Percentiles rank a stretch among this genome's conserved stretches.
Conservation (phyloP, 345 rosid genomes). For the Populus deltoides region DNA sequence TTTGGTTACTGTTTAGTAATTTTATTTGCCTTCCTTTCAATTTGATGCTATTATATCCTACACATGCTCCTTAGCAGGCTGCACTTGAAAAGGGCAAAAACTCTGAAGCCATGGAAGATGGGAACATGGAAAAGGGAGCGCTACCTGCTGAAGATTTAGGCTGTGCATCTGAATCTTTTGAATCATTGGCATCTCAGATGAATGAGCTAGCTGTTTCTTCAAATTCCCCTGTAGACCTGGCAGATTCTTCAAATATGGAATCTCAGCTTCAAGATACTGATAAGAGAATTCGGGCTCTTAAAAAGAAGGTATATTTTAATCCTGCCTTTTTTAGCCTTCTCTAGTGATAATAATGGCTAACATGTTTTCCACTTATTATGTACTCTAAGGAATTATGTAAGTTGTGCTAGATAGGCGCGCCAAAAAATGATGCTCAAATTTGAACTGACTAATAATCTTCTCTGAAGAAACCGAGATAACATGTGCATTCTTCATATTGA, state of each 20-base stretch:
- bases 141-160: constrained; percentile 24
- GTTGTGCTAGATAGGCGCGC: background rate
- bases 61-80: constrained; percentile 44
- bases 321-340: constrained; percentile 7
- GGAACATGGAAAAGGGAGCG: constrained; percentile 38
- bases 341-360: background rate
- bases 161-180: constrained; percentile 40
- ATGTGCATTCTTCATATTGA: background rate
- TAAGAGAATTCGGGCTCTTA: constrained; percentile 80
- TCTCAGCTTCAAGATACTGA: constrained; percentile 57
- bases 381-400: background rate
- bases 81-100: constrained; percentile 62
- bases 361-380: background rate
- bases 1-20: background rate
- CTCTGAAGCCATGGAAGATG: constrained; percentile 41
- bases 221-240: constrained; percentile 34
- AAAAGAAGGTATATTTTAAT: constrained; percentile 67
- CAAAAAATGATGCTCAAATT: background rate
- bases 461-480: background rate
- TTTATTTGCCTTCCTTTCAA: background rate
- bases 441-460: background rate
- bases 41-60: constrained; percentile 1
- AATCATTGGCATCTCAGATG: constrained; percentile 63
- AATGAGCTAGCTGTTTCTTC: constrained; percentile 59
- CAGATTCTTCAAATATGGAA: constrained; percentile 35